Conservation (phyloP, 2,329 filamentous ascomycete genomes). For the Pleoardoris graminearum region DNA sequence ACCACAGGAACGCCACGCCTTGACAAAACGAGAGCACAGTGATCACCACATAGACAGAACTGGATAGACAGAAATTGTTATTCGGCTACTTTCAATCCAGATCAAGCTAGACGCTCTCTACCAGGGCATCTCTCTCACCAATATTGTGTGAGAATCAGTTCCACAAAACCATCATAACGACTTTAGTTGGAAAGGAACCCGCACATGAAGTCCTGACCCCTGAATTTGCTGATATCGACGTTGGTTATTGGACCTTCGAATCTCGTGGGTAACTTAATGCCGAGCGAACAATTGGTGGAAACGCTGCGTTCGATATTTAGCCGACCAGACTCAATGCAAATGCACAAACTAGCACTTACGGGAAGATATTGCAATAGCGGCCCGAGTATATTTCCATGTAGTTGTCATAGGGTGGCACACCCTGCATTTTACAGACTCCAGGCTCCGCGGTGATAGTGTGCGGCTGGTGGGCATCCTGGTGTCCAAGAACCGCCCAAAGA, state of each 20-base stretch:
- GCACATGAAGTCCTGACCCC: not conserved
- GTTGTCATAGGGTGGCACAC: not conserved
- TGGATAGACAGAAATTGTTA: too few species aligned
- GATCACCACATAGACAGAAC: too few species aligned
- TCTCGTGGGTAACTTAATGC: not conserved
- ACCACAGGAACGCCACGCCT: too few species aligned
- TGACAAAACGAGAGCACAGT: too few species aligned
- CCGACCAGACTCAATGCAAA: not conserved
- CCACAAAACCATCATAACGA: too few species aligned
- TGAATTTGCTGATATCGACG: not conserved
- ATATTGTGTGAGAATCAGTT: too few species aligned
- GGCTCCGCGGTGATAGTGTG: too few species aligned
- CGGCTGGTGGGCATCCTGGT: too few species aligned
- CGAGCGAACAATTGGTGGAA: not conserved
- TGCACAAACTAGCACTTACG: not conserved
- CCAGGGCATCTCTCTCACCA: not conserved
- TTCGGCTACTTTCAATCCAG: not conserved
- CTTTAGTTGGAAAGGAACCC: not conserved
- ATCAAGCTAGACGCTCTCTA: too few species aligned
- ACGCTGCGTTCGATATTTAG: not conserved
- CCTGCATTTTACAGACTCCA: too few species aligned
- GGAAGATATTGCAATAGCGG: not conserved
- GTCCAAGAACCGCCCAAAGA: too few species aligned
- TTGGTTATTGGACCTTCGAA: not conserved
- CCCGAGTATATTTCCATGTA: not conserved